Evolutionary conservation across 768 basidiomycete species (phyloP), one percentile per base, ranked within the genome.

Genomic region (Neoboletus magnificus): DNA sequence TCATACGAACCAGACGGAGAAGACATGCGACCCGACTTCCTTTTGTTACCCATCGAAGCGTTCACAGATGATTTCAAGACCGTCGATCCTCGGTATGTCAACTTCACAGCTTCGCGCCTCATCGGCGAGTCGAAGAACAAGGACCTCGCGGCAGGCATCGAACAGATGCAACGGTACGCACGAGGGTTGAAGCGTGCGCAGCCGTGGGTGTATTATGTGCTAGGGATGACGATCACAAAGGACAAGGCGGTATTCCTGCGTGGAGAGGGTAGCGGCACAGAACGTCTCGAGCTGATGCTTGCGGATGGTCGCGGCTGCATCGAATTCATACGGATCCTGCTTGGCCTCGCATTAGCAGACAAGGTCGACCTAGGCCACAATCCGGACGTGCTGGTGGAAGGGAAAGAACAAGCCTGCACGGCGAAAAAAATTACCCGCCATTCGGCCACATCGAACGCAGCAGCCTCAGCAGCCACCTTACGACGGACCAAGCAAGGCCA

Each of bases 261-360:
- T 33, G 52, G 55, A 35, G 54, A 58, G 18, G 41, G 50, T 15
- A 53, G 59, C n/a, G 52, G 54, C 22, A n/a, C n/a, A n/a, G n/a
- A n/a, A n/a, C n/a, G n/a, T n/a, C n/a, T n/a, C n/a, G n/a, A n/a
- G n/a, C n/a, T 62, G 29, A 39, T 35, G 5, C 52, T 63, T 1
- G 13, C 53, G 18, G 52, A 57, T 11, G 56, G 59, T 11, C 50
- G 52, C 3, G 54, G 60, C 1, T 48, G 52, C n/a, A 39, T 58
- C 30, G 60, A 63, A 37, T 44, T 64, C 16, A 50, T 62, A 3
- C 58, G 52, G 4, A 39, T 56, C 15, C n/a, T 63, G 37, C 55
- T 62, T 16, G 63, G 61, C 11, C 56, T 64, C 8, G 51, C 54
- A 7, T 40, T 59, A 22, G 57, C 55, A 6, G 33, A 54, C 15